Conservation (phyloP, 768 basidiomycete species). For the Daedaleopsis nitida region DNA sequence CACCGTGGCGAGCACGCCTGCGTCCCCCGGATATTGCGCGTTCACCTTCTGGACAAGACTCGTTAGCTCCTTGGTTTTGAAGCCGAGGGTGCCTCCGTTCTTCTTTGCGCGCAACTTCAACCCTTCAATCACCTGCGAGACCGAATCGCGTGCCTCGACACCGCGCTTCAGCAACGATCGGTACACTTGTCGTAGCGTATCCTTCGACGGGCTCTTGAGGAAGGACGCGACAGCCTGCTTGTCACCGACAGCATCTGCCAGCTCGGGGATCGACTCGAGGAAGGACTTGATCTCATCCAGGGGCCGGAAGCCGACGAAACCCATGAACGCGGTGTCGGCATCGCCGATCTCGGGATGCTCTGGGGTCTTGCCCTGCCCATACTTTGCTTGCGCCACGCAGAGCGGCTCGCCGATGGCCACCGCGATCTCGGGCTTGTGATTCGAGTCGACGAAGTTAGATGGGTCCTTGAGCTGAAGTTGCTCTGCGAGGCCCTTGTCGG, state of each 20-base stretch:
- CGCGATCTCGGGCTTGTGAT: slow-evolving; percentile 65
- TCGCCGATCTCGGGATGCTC: slow-evolving; percentile 11
- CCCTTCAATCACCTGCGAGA: slow-evolving; percentile 33
- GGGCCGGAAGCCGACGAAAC: slow-evolving; percentile 58
- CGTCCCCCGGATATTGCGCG: slow-evolving; percentile 53
- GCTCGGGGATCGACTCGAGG: slow-evolving; percentile 47
- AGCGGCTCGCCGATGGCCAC: slow-evolving; percentile 48
- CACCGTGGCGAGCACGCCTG: slow-evolving; percentile 51
- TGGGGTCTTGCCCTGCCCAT: not conserved
- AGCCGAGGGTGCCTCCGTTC: slow-evolving; percentile 9
- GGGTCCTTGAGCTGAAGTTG: slow-evolving; percentile 44
- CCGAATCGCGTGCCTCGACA: slow-evolving; percentile 32
- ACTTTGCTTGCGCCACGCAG: not conserved
- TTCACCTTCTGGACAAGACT: slow-evolving; percentile 44
- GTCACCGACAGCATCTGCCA: slow-evolving; percentile 40
- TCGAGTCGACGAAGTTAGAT: slow-evolving; percentile 46
- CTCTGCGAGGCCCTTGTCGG: slow-evolving; percentile 50
- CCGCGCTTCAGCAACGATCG: slow-evolving; percentile 42
- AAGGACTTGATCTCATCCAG: slow-evolving; percentile 43
- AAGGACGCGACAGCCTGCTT: slow-evolving; percentile 36
- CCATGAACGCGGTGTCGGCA: slow-evolving; percentile 31
- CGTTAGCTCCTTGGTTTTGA: slow-evolving; percentile 20
- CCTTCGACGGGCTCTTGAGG: slow-evolving; percentile 31
- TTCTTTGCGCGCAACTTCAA: slow-evolving; percentile 31
- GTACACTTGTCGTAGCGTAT: slow-evolving; percentile 43